These are phyloP conservation scores for Tilletia horrida DNA, from an alignment of 1,284 basidiomycete genomes.

Conservation along the genomic window DNA sequence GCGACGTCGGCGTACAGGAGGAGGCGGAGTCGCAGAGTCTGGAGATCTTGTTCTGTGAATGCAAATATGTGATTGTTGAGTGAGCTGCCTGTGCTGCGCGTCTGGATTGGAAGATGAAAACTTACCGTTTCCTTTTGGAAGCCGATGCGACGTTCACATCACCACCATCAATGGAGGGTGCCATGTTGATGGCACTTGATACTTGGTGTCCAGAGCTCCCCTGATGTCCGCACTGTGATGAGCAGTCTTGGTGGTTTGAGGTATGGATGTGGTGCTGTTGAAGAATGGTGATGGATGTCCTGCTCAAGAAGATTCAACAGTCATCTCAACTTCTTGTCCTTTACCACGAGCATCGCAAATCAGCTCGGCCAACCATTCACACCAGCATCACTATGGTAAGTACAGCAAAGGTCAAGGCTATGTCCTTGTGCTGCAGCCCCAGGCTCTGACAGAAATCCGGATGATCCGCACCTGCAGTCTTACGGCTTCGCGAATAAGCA, in stretches of 20 bases:
- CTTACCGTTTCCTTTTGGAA: conserved; percentile 15
- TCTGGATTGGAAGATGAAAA: not conserved
- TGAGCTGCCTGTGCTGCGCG: not conserved
- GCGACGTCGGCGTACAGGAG: conserved; percentile 2
- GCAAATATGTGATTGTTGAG: not conserved
- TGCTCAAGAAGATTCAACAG: not conserved
- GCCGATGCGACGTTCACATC: not conserved
- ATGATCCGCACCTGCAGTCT: conserved; percentile 24
- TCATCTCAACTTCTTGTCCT: not conserved
- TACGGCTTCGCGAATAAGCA: conserved; percentile 38
- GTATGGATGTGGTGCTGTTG: conserved; percentile 11
- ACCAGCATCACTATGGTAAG: conserved; percentile 2
- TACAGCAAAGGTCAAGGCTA: not conserved
- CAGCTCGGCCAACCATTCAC: not conserved
- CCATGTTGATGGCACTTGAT: not conserved
- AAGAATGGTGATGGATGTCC: not conserved
- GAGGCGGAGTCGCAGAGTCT: not conserved
- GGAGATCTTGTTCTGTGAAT: not conserved
- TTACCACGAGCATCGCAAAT: not conserved
- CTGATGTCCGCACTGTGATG: too few relatives aligned
- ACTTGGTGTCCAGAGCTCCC: too few relatives aligned
- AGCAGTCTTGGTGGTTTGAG: not conserved
- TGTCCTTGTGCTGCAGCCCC: not conserved
- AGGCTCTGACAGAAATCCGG: not conserved
- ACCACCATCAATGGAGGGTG: not conserved